These are phyloP conservation scores for Psophocarpus tetragonolobus DNA, from an alignment of 306 rosid species.

Conservation along the genomic window DNA sequence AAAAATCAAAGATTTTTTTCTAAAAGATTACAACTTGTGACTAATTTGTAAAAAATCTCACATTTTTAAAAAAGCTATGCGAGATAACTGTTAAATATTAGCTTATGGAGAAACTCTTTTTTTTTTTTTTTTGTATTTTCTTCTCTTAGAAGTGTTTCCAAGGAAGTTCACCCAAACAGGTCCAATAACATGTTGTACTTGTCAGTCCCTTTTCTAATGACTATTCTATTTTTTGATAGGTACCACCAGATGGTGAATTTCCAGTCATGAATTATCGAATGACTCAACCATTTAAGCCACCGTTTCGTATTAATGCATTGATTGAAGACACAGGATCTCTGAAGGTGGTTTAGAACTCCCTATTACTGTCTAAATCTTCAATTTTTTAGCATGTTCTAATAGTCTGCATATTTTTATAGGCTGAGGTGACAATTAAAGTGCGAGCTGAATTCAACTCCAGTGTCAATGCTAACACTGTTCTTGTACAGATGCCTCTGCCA, in stretches of 20 bases:
- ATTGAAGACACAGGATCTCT: constrained; percentile 84
- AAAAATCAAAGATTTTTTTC: no score
- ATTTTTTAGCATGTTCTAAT: constrained; percentile 26
- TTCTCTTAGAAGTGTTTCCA: no score
- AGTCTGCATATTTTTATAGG: constrained; percentile 49
- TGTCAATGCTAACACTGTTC: constrained; percentile 65
- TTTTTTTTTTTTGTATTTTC: no score
- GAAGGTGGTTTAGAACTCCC: constrained; percentile 52
- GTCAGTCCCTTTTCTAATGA: constrained; percentile 25
- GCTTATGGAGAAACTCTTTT: no score
- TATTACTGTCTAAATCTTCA: constrained; percentile 6
- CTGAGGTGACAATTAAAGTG: constrained; percentile 79
- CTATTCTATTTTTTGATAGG: constrained; percentile 47
- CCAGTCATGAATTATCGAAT: constrained; percentile 95
- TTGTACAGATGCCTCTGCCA: constrained; percentile 87
- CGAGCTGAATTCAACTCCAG: constrained; percentile 77
- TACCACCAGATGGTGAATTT: constrained; percentile 91
- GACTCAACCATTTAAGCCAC: constrained; percentile 89
- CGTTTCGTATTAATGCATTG: constrained; percentile 75
- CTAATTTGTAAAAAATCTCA: no score
- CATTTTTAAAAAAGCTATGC: no score
- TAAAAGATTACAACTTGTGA: no score
- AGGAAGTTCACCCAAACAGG: no score
- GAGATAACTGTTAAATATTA: no score
- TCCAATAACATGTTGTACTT: constrained; percentile 8